phyloP scores from a whole-genome alignment of 164 flowering plant species.

The Magnolia officinalis region DNA sequence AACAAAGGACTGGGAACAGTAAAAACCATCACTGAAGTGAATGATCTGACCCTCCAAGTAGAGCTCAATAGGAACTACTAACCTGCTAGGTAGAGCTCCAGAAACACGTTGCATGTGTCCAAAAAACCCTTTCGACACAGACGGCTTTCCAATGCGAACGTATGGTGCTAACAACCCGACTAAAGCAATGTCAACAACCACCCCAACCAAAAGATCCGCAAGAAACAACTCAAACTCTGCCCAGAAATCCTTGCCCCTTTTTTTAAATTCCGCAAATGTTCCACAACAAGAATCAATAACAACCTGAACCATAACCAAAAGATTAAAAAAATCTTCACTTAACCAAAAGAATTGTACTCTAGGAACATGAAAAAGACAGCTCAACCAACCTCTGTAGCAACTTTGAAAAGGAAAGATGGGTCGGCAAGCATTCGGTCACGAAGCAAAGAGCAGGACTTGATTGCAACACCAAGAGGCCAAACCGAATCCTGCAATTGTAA shows the following conservation, averaged over 20 bases:
- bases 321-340: not conserved
- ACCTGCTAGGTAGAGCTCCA: slow-evolving; percentile 92
- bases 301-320: slow-evolving; percentile 39
- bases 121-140: slow-evolving; percentile 56
- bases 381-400: slow-evolving; percentile 78
- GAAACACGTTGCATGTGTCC: slow-evolving; percentile 57
- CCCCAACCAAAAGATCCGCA: slow-evolving; percentile 85
- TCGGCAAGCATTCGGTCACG: slow-evolving; percentile 92
- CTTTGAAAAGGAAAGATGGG: slow-evolving; percentile 83
- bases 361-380: not conserved
- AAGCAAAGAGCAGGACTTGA: slow-evolving; percentile 62
- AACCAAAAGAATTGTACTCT: not conserved
- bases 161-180: slow-evolving; percentile 94
- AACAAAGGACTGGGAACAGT: too few relatives aligned
- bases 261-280: slow-evolving; percentile 91
- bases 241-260: slow-evolving; percentile 96
- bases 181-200: slow-evolving; percentile 76
- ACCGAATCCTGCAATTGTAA: slow-evolving; percentile 44
- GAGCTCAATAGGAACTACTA: slow-evolving; percentile 3
- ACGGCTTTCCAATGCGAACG: slow-evolving; percentile 72
- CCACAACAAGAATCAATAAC: slow-evolving; percentile 97
- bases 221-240: slow-evolving; percentile 86
- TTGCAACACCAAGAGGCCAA: slow-evolving; percentile 61
- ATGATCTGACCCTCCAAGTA: not conserved
- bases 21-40: too few relatives aligned